Conservation (phyloP, 2,329 filamentous ascomycete genomes). For the Herpomyces periplanetae region DNA sequence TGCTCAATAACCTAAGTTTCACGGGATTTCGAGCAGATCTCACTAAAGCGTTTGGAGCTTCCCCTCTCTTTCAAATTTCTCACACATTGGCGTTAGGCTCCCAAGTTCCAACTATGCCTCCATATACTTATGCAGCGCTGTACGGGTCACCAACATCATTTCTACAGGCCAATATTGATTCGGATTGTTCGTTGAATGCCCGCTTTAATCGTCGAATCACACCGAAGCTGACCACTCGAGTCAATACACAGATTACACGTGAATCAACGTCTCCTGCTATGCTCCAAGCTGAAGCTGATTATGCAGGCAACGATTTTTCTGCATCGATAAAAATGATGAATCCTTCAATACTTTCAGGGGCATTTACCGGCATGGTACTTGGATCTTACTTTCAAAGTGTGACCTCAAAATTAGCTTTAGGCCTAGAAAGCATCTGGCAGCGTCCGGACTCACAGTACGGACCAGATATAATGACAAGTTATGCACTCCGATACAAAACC, state of each 20-base stretch:
- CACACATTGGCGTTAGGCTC: conserved; percentile 79
- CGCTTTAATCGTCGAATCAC: conserved; percentile 81
- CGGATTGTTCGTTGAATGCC: conserved; percentile 47
- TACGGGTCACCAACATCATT: conserved; percentile 88
- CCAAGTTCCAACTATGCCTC: conserved; percentile 54
- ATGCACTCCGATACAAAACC: conserved; percentile 63
- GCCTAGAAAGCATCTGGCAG: conserved; percentile 78
- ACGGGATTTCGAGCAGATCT: conserved; percentile 76
- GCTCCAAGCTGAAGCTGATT: conserved; percentile 79
- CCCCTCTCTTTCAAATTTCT: conserved; percentile 78
- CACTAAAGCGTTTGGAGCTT: conserved; percentile 78
- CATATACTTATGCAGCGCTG: conserved; percentile 73
- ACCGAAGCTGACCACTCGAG: conserved; percentile 40
- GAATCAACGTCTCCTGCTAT: conserved; percentile 43
- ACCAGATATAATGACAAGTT: conserved; percentile 64
- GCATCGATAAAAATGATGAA: conserved; percentile 76
- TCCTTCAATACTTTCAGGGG: conserved; percentile 68
- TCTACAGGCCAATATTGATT: conserved; percentile 77
- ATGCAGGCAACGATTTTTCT: conserved; percentile 66
- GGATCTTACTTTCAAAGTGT: conserved; percentile 80
- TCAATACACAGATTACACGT: conserved; percentile 44
- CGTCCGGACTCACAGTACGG: conserved; percentile 41
- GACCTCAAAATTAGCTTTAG: conserved; percentile 48
- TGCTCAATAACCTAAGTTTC: conserved; percentile 89
- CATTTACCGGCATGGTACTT: conserved; percentile 73